Base-by-base conservation (phyloP, 2,329 filamentous ascomycete genomes). In the Alternaria alternata region DNA sequence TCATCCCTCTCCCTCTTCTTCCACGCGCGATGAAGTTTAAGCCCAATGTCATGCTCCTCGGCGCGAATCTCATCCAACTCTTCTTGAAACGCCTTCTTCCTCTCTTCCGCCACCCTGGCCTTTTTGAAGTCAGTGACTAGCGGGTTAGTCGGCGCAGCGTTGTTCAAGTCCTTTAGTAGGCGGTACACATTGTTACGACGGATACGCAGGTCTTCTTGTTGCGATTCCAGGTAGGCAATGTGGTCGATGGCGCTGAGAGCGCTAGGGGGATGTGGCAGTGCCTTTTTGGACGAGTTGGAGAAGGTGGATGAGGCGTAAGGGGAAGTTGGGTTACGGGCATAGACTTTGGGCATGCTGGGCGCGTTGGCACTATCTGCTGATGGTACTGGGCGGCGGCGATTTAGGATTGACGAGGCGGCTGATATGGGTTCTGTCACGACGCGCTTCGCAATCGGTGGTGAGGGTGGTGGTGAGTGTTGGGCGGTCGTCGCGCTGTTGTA, bases 391-490 rank as follows among this genome's bases (percentile, higher is more conserved):
- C 75, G 75, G 36, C 74, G 72, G 26, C 74, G 75, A 30, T 70
- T 73, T 42, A 77, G 67, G 28, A 77, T 70, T 1, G 71, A 70
- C n/a, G 69, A 64, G 38, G 66, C 70, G 43, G 69, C 66, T 51
- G 74, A 66, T 18, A 66, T 59, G 22, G 71, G 68, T 43, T 75
- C 72, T 36, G 70, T 68, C 18, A 69, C 70, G 11, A 69, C 59
- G 38, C 65, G 46, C 12, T 64, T 32, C 18, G 74, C 71, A 14
- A 78, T 76, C 22, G 76, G 76, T 18, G 81, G 81, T 52, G 78
- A 81, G 9, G 78, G 76, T 3, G 80, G 80, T 41, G 79, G 79
- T 48, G 79, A 80, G 54, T 79, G 76, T 48, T 80, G 78, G 57
- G 80, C 77, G 3, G 78, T 79, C 7, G 75, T 76, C 59, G 63